Percentiles rank a stretch among this genome's conserved stretches.
Conservation (phyloP, 176 grass and related monocot genomes). For the Alopecurus myosuroides region DNA sequence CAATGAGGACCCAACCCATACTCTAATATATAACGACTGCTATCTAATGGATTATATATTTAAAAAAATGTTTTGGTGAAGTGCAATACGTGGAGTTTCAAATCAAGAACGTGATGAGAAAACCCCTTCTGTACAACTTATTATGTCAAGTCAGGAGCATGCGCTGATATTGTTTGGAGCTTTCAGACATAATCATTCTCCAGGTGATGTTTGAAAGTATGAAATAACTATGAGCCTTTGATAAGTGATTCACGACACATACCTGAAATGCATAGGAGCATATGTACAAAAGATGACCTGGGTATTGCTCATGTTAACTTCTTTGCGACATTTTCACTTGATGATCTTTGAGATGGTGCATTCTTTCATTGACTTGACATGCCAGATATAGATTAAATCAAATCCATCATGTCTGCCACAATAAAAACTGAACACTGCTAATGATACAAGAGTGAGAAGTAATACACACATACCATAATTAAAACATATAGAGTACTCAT, state of each 20-base stretch:
- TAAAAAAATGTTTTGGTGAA: background rate
- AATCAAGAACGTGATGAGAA: background rate
- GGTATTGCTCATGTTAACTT: constrained; percentile 77
- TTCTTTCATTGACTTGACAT: no score
- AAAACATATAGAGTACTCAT: no score
- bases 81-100: background rate
- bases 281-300: constrained; percentile 86
- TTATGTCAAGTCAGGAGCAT: background rate
- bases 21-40: no score
- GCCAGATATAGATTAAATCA: no score
- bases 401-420: no score
- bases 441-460: no score
- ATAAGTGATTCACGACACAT: background rate
- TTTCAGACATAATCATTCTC: background rate
- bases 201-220: constrained; percentile 2
- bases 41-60: background rate
- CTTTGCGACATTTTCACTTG: no score
- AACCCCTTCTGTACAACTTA: background rate
- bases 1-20: no score
- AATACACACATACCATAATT: no score
- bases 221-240: background rate
- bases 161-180: background rate
- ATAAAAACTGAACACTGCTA: no score
- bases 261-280: constrained; percentile 98
- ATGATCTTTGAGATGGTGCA: no score